Evolutionary conservation across 371 early-diverging fungal species (phyloP).

Genomic region (Mortierella polycephala): DNA sequence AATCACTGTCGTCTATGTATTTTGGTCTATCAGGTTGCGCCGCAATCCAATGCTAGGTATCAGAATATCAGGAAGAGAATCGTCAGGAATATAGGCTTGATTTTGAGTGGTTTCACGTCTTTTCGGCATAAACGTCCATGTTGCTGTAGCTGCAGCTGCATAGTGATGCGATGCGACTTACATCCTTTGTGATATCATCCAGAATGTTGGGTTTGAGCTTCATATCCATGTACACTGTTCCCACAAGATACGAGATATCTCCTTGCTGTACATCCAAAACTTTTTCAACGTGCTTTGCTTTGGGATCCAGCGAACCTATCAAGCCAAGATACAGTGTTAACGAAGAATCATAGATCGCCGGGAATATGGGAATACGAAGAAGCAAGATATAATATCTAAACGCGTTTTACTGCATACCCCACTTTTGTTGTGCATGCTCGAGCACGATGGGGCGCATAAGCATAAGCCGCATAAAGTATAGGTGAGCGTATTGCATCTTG

Average conservation of each 20-base stretch:
- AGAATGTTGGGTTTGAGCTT: constrained; percentile 88
- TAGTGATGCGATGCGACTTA: constrained; percentile 30
- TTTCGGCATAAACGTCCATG: too few species aligned
- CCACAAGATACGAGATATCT: constrained; percentile 77
- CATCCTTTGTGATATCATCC: constrained; percentile 83
- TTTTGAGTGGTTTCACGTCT: too few species aligned
- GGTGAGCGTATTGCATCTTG: constrained; percentile 84
- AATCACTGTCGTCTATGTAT: constrained; percentile 72
- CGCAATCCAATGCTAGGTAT: constrained; percentile 68
- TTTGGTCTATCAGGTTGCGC: constrained; percentile 71
- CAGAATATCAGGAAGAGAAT: neutral
- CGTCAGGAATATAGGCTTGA: neutral
- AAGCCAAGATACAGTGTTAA: neutral
- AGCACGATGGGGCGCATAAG: constrained; percentile 69
- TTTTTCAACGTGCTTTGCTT: constrained; percentile 63
- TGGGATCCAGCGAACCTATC: constrained; percentile 24
- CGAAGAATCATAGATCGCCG: neutral
- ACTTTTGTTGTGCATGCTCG: constrained; percentile 61
- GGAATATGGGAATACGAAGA: neutral
- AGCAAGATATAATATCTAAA: neutral
- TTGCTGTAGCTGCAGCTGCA: too few species aligned
- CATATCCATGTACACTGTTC: constrained; percentile 90
- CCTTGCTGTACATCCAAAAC: constrained; percentile 76
- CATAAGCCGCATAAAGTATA: constrained; percentile 83
- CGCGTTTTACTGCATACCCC: constrained; percentile 53